Base-by-base conservation (phyloP, 306 rosid species). In the Arachis hypogaea region DNA sequence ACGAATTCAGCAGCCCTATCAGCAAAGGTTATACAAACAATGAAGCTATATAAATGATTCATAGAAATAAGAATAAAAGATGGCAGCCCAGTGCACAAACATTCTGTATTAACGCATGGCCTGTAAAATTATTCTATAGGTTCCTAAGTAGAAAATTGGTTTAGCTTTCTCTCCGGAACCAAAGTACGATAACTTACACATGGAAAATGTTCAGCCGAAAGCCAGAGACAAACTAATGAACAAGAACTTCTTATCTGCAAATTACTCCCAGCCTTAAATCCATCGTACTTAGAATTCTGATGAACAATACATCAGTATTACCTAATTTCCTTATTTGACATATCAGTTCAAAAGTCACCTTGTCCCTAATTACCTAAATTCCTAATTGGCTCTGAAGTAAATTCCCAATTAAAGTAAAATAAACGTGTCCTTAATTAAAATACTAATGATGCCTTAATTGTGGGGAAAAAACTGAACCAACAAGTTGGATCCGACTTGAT, bases 1-100 rank as follows among this genome's bases (percentile, higher is more conserved):
- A 92, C 66, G 30, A 94, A 92, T 63, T 94, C 99, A 28, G 96
- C 89, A 69, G 84, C 85, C 82, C 99, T 94, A 43, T 28, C 42
- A 56, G 56, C 57, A 81, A 52, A 55, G 41, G 28, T 52, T 52
- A 38, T 6, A 18, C 9, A 40, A n/a, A 33, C 2, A 74, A 59
- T 46, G 41, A 71, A 74, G 0, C 10, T 60, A 12, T n/a, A 36
- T 62, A 47, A 36, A 42, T 9, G 16, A 70, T 50, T 47, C 29
- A 60, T n/a, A 5, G 55, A 63, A 56, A 14, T 41, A 4, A 0
- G 46, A 43, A 43, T 43, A 43, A 43, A 33, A 22, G 1, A 22
- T 22, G 28, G 28, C 28, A 22, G 28, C 28, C 28, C 28, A 22
- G 28, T 22, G 28, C 1, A 22, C 28, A 22, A 22, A 22, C 28